A percentile compares a stretch with the other conserved stretches of the same genome.
Conservation (phyloP, 2,329 filamentous ascomycete species). For the Pezicula carpinea region DNA sequence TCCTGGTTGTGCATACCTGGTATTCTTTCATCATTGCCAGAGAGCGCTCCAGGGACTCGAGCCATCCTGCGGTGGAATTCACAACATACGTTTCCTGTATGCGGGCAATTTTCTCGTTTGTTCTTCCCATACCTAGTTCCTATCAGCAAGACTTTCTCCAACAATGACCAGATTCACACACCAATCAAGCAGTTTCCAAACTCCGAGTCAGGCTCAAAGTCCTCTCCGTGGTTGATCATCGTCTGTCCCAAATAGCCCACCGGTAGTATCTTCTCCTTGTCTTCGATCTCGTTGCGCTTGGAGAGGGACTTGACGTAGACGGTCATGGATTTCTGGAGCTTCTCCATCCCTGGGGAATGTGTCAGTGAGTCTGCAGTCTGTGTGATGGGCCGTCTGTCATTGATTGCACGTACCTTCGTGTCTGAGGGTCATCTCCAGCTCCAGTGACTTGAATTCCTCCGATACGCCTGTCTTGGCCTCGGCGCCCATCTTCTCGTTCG, state of each 20-base stretch:
- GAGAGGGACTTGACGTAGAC: conserved; percentile 84
- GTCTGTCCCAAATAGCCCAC: conserved; percentile 74
- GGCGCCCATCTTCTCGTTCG: conserved; percentile 90
- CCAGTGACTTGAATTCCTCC: conserved; percentile 86
- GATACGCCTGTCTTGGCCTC: conserved; percentile 83
- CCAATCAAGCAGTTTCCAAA: conserved; percentile 82
- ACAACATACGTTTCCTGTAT: conserved; percentile 80
- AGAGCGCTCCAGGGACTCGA: conserved; percentile 86
- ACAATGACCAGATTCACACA: conserved; percentile 26
- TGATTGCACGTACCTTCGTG: conserved; percentile 67
- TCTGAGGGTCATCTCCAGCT: conserved; percentile 84
- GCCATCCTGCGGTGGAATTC: conserved; percentile 76
- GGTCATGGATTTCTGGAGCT: conserved; percentile 80
- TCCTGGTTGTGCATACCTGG: conserved; percentile 54
- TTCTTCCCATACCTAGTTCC: conserved; percentile 64
- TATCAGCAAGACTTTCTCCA: conserved; percentile 13
- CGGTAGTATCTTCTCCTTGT: conserved; percentile 82
- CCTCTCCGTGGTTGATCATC: conserved; percentile 86
- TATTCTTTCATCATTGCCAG: conserved; percentile 97
- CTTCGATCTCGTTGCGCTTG: conserved; percentile 76
- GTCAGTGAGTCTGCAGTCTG: conserved; percentile 6
- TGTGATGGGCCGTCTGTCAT: not conserved
- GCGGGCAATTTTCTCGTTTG: conserved; percentile 81
- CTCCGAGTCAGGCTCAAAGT: conserved; percentile 86
- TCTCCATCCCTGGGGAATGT: conserved; percentile 73